phyloP scores from a whole-genome alignment of 2,329 filamentous ascomycete genomes.

The Arthroderma sp. region DNA sequence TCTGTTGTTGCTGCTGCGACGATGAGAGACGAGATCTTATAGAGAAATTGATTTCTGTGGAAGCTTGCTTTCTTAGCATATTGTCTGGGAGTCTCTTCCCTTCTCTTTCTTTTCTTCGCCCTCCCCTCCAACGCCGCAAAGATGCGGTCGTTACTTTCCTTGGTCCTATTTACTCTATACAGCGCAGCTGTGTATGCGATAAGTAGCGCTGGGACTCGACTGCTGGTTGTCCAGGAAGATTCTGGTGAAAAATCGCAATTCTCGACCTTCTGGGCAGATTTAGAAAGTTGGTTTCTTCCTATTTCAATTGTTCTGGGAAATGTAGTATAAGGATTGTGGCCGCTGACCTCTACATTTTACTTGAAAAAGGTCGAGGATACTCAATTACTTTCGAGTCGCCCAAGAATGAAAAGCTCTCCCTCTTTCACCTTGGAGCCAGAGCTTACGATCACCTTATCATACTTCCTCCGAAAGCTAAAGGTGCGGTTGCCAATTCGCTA shows the following conservation, averaged over 20 bases:
- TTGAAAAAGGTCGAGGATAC: conserved; percentile 60
- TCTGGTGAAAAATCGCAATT: conserved; percentile 67
- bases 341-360: conserved; percentile 9
- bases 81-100: conserved; percentile 3
- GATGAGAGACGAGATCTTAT: too few species aligned
- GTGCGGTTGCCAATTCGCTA: conserved; percentile 29
- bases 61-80: conserved; percentile 5
- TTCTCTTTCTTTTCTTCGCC: conserved; percentile 14
- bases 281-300: conserved; percentile 27
- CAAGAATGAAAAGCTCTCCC: conserved; percentile 59
- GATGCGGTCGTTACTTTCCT: conserved; percentile 64
- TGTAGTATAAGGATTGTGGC: conserved; percentile 2
- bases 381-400: conserved; percentile 68
- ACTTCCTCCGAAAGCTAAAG: conserved; percentile 82
- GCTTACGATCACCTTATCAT: conserved; percentile 84
- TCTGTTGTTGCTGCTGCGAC: too few species aligned
- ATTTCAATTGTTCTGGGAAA: not conserved
- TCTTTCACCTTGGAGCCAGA: conserved; percentile 78
- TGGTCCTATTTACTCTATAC: conserved; percentile 51
- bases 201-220: conserved; percentile 63
- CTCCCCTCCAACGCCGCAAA: conserved; percentile 20
- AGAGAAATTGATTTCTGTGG: not conserved
- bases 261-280: conserved; percentile 53
- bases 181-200: conserved; percentile 45
- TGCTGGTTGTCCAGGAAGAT: conserved; percentile 80